Percentiles rank a stretch among this genome's conserved stretches.
Conservation (phyloP, 768 basidiomycete species). For the Rhizopogon vulgaris region DNA sequence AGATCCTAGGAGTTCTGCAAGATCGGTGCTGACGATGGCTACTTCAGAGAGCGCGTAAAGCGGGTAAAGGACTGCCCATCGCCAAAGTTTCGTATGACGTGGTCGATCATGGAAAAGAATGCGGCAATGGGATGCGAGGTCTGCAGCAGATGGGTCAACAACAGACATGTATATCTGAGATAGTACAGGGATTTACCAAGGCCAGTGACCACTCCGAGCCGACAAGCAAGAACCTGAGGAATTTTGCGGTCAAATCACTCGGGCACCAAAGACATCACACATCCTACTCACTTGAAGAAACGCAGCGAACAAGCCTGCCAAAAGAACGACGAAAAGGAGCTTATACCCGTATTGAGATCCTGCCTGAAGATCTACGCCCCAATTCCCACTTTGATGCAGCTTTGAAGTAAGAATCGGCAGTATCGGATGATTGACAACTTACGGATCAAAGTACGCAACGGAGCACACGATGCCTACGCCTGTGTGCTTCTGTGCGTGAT, state of each 20-base stretch:
- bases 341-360: constrained; percentile 82
- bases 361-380: constrained; percentile 87
- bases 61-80: constrained; percentile 59
- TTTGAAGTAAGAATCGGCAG: background rate
- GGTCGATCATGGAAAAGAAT: constrained; percentile 60
- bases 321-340: constrained; percentile 77
- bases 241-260: constrained; percentile 2
- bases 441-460: constrained; percentile 89
- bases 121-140: constrained; percentile 60
- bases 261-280: background rate
- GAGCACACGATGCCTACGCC: constrained; percentile 85
- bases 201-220: constrained; percentile 79
- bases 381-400: constrained; percentile 56
- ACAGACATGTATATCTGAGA: constrained; percentile 9
- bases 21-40: constrained; percentile 71
- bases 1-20: constrained; percentile 77
- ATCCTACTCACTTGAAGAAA: constrained; percentile 60
- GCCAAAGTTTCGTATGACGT: constrained; percentile 46
- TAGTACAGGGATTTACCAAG: constrained; percentile 43
- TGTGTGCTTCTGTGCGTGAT: constrained; percentile 58
- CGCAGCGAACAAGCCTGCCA: constrained; percentile 78
- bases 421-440: constrained; percentile 23
- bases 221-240: constrained; percentile 62
- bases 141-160: constrained; percentile 25
- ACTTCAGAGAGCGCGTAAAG: constrained; percentile 61